Percentiles rank a stretch among this genome's conserved stretches.
Evolutionary conservation across 768 basidiomycete genomes (phyloP).

Genomic region (Auricularia auricula-judae): DNA sequence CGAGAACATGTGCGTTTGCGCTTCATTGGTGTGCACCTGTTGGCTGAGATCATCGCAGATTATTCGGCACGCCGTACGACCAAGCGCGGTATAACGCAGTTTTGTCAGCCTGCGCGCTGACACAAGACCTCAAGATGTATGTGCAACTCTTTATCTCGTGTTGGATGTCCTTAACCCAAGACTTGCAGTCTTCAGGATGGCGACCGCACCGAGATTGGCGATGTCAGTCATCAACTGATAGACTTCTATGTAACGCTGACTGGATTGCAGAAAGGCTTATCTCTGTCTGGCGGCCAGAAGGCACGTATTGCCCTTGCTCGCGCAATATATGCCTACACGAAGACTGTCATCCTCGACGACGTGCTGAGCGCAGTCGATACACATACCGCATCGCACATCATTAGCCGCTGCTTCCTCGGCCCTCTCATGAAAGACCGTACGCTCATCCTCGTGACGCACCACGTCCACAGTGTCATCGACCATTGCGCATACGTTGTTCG

Average conservation of each 20-base stretch:
- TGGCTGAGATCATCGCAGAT: background rate
- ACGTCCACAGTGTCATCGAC: constrained; percentile 61
- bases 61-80: constrained; percentile 49
- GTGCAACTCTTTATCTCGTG: background rate
- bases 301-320: constrained; percentile 69
- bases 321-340: constrained; percentile 65
- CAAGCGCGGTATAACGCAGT: constrained; percentile 51
- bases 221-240: too few species aligned
- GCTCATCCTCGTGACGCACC: constrained; percentile 79
- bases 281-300: constrained; percentile 59
- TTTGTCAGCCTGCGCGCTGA: constrained; percentile 64
- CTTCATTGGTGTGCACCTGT: too few species aligned
- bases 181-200: constrained; percentile 48
- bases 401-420: constrained; percentile 51
- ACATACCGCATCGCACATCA: constrained; percentile 65
- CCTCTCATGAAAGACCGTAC: constrained; percentile 53
- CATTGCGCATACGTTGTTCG: constrained; percentile 58
- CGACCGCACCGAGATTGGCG: constrained; percentile 52
- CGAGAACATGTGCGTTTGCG: constrained; percentile 45
- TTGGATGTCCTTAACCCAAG: background rate
- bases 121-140: constrained; percentile 49
- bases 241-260: too few species aligned
- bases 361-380: constrained; percentile 46
- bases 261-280: constrained; percentile 19
- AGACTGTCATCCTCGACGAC: constrained; percentile 22